Evolutionary conservation across 306 rosid species (phyloP), one percentile per base, ranked within the genome.

Genomic region (Oxytropis ochrocephala): DNA sequence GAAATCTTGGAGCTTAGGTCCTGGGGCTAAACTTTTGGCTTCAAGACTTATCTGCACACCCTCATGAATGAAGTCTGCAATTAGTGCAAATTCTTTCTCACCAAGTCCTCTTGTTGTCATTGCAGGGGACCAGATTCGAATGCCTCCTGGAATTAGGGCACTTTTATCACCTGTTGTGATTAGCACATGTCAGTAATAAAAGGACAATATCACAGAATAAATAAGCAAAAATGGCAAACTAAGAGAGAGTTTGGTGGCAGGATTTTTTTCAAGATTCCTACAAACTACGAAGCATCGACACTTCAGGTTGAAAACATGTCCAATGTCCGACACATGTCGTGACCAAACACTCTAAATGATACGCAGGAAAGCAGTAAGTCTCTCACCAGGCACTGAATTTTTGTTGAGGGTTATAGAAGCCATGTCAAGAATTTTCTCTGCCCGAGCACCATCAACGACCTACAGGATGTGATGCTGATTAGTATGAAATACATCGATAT

Each of bases 381-480:
- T 64, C 85, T 83, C 70, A 94, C 98, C 95, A 10, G 96, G 95
- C 73, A 90, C 97, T 46, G 96, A 94, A 62, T 94, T 94, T 79
- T 93, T 93, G 85, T 93, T 93, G 70, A 93, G 96, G 46, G 97
- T 94, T 55, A 94, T 94, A 2, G 77, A 94, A 64, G 96, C 90
- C 89, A 90, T 69, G 90, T 94, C 97, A 38, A 94, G 94, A 76
- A 94, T 94, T 85, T 94, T 94, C 84, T 94, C 98, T 29, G 41
- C 97, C 30, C 98, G 90, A 43, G 98, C 98, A 55, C 97, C 98
- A 76, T 94, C 98, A 11, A 94, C 70, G 48, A 96, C 97, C 98
- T 90, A 74, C 11, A 27, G 13, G 42, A 64, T 47, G 46, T 21
- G 24, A 46, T 33, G 64, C 68, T 73, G 64, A 56, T 73, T 75